Conservation (phyloP, 306 rosid species). For the Casuarina equisetifolia region DNA sequence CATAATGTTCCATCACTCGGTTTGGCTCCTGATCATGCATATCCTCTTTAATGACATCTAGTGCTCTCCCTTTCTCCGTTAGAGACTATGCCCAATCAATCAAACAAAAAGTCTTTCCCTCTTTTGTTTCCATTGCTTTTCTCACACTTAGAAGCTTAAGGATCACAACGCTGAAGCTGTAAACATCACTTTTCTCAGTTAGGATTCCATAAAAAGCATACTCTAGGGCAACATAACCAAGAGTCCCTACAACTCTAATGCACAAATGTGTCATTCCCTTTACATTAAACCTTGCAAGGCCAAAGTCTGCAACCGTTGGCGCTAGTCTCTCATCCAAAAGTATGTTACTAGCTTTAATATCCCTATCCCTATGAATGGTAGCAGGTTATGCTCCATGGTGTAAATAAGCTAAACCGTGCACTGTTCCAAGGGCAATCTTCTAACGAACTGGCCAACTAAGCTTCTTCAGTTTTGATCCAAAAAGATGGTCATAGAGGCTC, state of each 20-base stretch:
- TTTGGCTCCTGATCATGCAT: slow-evolving; percentile 21
- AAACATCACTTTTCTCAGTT: slow-evolving; percentile 30
- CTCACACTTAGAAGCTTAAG: slow-evolving; percentile 36
- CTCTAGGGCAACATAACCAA: slow-evolving; percentile 37
- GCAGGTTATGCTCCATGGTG: slow-evolving; percentile 28
- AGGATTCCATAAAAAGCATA: slow-evolving; percentile 34
- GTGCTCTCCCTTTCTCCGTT: slow-evolving; percentile 25
- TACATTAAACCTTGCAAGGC: slow-evolving; percentile 34
- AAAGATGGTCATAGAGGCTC: slow-evolving; percentile 32
- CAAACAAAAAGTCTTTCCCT: slow-evolving; percentile 17
- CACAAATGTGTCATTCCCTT: slow-evolving; percentile 35
- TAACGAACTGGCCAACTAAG: slow-evolving; percentile 30
- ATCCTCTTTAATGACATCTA: slow-evolving; percentile 16
- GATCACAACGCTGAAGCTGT: slow-evolving; percentile 33
- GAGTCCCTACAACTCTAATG: slow-evolving; percentile 37
- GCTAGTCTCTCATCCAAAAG: slow-evolving; percentile 34
- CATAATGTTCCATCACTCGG: slow-evolving; percentile 27
- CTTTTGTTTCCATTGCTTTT: slow-evolving; percentile 18
- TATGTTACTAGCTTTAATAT: slow-evolving; percentile 31
- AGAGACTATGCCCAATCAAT: slow-evolving; percentile 36
- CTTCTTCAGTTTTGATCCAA: slow-evolving; percentile 19
- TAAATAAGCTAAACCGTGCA: slow-evolving; percentile 31
- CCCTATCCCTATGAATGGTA: slow-evolving; percentile 34
- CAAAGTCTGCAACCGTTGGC: slow-evolving; percentile 32
- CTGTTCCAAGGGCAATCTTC: slow-evolving; percentile 31